Percentiles rank a stretch among this genome's conserved stretches.
phyloP scores from a whole-genome alignment of 768 basidiomycete species.

The Termitomyces bulborhizus region DNA sequence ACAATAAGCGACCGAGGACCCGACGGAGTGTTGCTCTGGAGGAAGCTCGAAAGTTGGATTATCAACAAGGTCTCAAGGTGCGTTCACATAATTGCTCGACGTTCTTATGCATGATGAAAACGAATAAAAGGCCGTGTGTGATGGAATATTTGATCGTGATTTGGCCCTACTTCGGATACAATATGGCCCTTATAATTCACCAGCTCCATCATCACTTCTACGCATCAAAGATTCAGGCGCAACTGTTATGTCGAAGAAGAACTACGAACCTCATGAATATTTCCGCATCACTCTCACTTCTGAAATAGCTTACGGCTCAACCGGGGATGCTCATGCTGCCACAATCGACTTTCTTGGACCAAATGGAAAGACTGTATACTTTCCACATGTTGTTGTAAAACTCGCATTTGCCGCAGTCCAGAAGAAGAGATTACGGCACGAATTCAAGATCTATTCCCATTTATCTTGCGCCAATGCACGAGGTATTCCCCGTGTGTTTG shows the following conservation, averaged over 20 bases:
- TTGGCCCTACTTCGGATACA: conserved; percentile 2
- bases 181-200: conserved; percentile 8
- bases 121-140: not conserved
- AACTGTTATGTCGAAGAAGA: not conserved
- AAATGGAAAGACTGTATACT: not conserved
- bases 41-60: not conserved
- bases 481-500: conserved; percentile 11
- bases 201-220: conserved; percentile 10
- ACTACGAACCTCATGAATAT: conserved; percentile 4
- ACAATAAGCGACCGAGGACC: not conserved
- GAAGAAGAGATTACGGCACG: conserved; percentile 6
- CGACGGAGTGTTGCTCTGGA: not conserved
- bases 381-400: conserved; percentile 9
- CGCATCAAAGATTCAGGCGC: not conserved
- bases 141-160: not conserved
- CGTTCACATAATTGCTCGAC: not conserved
- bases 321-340: conserved; percentile 12
- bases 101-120: not conserved
- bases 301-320: conserved; percentile 11
- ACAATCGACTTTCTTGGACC: conserved; percentile 2
- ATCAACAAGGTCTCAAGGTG: not conserved
- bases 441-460: conserved; percentile 9
- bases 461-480: conserved; percentile 1
- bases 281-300: conserved; percentile 12
- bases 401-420: conserved; percentile 8